Evolutionary conservation across 805 yeast species (phyloP).

Genomic region (Ogataea ganodermae): DNA sequence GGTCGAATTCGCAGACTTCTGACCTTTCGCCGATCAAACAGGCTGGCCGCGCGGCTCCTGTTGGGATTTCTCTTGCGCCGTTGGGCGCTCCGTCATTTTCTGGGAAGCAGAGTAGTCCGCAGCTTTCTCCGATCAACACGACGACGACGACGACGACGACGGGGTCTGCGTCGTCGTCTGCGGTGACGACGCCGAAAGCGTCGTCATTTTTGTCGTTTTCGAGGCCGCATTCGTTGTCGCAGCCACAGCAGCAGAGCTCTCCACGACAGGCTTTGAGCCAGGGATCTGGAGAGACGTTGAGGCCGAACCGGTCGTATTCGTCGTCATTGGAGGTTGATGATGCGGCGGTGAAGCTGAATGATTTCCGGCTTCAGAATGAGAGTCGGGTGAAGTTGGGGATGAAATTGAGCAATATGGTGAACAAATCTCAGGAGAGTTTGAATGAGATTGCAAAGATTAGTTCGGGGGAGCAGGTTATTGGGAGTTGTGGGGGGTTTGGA

Average conservation of each 20-base stretch:
- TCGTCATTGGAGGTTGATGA: conserved; percentile 28
- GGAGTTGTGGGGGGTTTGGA: background rate
- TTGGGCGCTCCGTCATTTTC: conserved; percentile 6
- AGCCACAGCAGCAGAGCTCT: conserved; percentile 1
- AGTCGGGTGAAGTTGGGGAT: conserved; percentile 32
- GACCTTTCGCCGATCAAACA: conserved; percentile 29
- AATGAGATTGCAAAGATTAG: conserved; percentile 1
- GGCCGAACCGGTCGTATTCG: conserved; percentile 12
- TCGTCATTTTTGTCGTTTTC: conserved; percentile 1
- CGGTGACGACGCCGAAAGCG: conserved; percentile 7
- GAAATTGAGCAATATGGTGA: conserved; percentile 28
- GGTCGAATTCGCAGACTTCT: conserved; percentile 33
- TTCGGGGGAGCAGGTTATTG: background rate
- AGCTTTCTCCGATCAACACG: conserved; percentile 14
- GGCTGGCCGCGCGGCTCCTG: background rate
- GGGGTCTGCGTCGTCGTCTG: conserved; percentile 7
- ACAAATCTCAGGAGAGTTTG: conserved; percentile 29
- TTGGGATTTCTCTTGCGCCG: background rate
- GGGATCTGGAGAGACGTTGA: background rate
- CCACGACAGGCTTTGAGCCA: background rate
- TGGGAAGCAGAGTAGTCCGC: conserved; percentile 11
- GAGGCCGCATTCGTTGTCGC: conserved; percentile 6
- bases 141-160: background rate
- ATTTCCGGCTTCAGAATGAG: conserved; percentile 31
- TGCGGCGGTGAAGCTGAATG: conserved; percentile 32